These are phyloP conservation scores for Pyracantha coccinea DNA, from an alignment of 331 rosid species.

Conservation along the genomic window DNA sequence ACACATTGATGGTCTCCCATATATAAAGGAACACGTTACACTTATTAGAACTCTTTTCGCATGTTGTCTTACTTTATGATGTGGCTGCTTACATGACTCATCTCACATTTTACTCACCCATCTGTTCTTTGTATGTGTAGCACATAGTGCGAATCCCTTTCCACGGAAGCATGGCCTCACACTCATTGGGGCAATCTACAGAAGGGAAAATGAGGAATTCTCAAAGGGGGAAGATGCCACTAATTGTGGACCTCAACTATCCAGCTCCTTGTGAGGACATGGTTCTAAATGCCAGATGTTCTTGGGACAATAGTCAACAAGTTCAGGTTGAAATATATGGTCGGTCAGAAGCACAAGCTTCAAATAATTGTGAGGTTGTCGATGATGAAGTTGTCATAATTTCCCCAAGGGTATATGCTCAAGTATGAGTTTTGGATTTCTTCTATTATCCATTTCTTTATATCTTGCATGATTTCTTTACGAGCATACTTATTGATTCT, in stretches of 20 bases:
- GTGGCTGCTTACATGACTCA: background rate
- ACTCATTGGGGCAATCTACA: background rate
- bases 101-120: background rate
- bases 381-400: constrained; percentile 28
- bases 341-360: constrained; percentile 6
- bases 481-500: background rate
- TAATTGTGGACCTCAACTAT: constrained; percentile 23
- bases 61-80: background rate
- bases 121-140: background rate
- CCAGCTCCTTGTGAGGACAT: constrained; percentile 15
- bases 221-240: constrained; percentile 19
- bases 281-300: constrained; percentile 8
- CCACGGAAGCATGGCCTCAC: background rate
- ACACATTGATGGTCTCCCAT: background rate
- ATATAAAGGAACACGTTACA: background rate
- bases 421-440: constrained; percentile 11
- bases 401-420: constrained; percentile 23
- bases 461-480: background rate
- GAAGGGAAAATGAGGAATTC: constrained; percentile 9
- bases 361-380: constrained; percentile 15
- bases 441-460: background rate
- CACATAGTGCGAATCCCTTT: background rate
- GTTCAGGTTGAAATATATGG: background rate
- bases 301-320: constrained; percentile 6
- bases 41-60: background rate